Conservation (phyloP, 1,284 basidiomycete species). For the Pisolithus thermaeus region DNA sequence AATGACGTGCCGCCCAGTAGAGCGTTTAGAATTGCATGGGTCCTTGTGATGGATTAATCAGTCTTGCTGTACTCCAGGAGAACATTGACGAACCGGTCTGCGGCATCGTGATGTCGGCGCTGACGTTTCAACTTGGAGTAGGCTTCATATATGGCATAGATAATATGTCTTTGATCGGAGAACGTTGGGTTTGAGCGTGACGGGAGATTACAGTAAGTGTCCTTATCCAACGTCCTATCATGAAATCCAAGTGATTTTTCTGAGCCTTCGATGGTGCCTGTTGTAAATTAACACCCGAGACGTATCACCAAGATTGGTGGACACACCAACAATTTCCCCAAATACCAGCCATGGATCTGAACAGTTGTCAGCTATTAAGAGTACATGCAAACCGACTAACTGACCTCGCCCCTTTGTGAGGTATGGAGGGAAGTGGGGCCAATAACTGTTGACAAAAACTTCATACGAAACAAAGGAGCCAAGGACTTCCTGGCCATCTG, state of each 20-base stretch:
- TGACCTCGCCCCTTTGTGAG: slow-evolving; percentile 54
- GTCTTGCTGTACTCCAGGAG: too few relatives aligned
- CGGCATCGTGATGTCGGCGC: too few relatives aligned
- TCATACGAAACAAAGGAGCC: slow-evolving; percentile 41
- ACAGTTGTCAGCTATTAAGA: neutral
- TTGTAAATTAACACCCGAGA: neutral
- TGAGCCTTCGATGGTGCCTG: slow-evolving; percentile 66
- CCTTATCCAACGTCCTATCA: slow-evolving; percentile 37
- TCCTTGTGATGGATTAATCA: too few relatives aligned
- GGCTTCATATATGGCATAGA: too few relatives aligned
- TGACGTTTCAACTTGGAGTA: too few relatives aligned
- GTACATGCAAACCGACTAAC: neutral
- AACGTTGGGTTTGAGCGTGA: slow-evolving; percentile 51
- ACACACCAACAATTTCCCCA: slow-evolving; percentile 60
- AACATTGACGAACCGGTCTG: too few relatives aligned
- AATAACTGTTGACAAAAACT: slow-evolving; percentile 50
- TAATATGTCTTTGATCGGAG: slow-evolving; percentile 34
- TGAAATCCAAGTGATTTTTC: slow-evolving; percentile 38
- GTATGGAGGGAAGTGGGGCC: slow-evolving; percentile 55
- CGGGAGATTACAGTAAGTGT: slow-evolving; percentile 44
- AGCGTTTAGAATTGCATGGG: too few relatives aligned
- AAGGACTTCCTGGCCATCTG: slow-evolving; percentile 11
- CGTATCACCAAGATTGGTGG: neutral
- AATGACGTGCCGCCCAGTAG: slow-evolving; percentile 13
- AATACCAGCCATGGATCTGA: slow-evolving; percentile 60